Evolutionary conservation across 2,329 filamentous ascomycete species (phyloP), one percentile per base, ranked within the genome.

Genomic region (Colletotrichum sp.): DNA sequence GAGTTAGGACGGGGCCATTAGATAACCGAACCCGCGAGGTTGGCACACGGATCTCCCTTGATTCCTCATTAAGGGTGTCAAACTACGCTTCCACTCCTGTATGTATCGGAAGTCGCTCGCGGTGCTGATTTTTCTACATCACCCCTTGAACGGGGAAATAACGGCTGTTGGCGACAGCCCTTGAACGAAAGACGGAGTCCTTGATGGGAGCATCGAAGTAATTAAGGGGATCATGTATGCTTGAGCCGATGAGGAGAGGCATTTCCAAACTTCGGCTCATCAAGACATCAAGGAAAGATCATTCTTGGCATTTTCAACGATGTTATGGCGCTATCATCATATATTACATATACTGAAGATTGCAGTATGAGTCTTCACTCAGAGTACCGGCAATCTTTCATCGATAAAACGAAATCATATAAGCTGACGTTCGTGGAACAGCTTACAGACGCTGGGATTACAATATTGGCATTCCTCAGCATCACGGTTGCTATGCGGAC

Each of bases 361-460:
- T 8, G 13, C n/a, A 24, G 43, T 24, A 21, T 52, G 7, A 1
- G 10, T 5, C n/a, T 52, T 21, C 43, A 52, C n/a, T 8, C 10
- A 2, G 43, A n/a, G 18, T 10, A 32, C 30, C 30, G 30, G 30
- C 30, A 32, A 32, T 32, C 10, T 32, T 32, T 10, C 30, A 32
- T 32, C 30, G 30, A 52, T 52, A 6, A 8, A n/a, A 13, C 5
- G 43, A 52, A 52, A 13, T 21, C n/a, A 52, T 13, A 8, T 4
- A 1, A 21, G n/a, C n/a, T 6, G n/a, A 21, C n/a, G n/a, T 21
- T 4, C 10, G 6, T 6, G n/a, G 3, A 13, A 5, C 6, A 12
- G 43, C n/a, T 24, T 10, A 52, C 6, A 13, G 10, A 21, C n/a
- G 4, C n/a, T 21, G n/a, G 10, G 6, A n/a, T 21, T 21, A n/a